Evolutionary conservation across 2,329 filamentous ascomycete genomes (phyloP), one percentile per base, ranked within the genome.

Genomic region (Dendryphion nanum): DNA sequence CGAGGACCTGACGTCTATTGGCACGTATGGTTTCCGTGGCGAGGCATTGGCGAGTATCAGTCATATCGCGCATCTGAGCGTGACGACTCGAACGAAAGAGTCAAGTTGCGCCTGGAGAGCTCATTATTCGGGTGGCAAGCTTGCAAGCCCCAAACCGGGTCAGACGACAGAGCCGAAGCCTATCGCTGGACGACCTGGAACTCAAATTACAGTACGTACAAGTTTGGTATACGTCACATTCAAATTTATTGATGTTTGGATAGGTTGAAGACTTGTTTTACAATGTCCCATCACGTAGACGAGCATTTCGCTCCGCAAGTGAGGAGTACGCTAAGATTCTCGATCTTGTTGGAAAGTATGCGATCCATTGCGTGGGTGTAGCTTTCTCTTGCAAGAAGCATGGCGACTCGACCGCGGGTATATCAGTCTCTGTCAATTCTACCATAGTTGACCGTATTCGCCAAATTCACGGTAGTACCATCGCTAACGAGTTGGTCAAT

Each of bases 301-400:
- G 83, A 49, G 93, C 94, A 8, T 98, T 98, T 58, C 82, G 93
- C 28, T 97, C 91, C 12, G 72, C 86, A 14, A 87, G 89, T 24
- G 93, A 98, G 59, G 94, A 98, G 63, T 97, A 94, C 71, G 89
- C 94, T 57, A 98, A 97, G 69, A 96, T 98, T 40, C 82, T 97
- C 18, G 93, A 98, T 61, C 82, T 96, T 61, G 86, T 97, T 6
- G 89, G 93, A 12, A 83, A 88, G 30, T 97, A 98, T 68, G 88
- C 93, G 18, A 80, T 98, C 7, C 93, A 98, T 64, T 96, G 91
- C 61, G 73, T 79, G 38, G 83, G 86, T n/a, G 89, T 98, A 10
- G 86, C 86, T 2, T 97, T 98, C 63, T 91, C 89, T 3, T 97
- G 93, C 71, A 96, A 96, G 64, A 98, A 97, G 66, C 84, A 93